Evolutionary conservation across 441 rosid species (phyloP), one percentile per base, ranked within the genome.

Genomic region (Gossypium laxum): DNA sequence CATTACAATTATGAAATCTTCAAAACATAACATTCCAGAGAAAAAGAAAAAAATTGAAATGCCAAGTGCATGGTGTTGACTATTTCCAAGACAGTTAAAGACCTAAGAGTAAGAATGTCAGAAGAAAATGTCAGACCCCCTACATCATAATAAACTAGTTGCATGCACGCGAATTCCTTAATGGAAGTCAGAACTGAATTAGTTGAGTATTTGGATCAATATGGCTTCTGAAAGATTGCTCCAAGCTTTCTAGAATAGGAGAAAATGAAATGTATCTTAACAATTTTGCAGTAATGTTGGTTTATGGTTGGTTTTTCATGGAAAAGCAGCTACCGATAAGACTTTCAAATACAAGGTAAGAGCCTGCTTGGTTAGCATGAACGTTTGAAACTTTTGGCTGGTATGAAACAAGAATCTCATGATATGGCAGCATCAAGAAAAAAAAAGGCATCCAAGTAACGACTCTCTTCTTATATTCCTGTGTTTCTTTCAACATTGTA

Each of bases 1-100:
- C 28, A 76, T 74, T 67, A 81, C 15, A 61, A 30, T 58, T 22
- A 52, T 64, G 77, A 68, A 73, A 48, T 61, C 68, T 17, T 68
- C 26, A 70, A 74, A 47, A 67, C 67, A 47, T 12, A 62, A 54
- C 21, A 54, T 32, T 19, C 21, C 17, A 38, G 52, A 26, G 3
- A 18, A 38, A 41, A 63, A 2, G 6, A 30, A 60, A 28, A 32
- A 60, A 24, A 48, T 61, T 17, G 14, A 21, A 17, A 54, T 52
- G 62, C 8, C 70, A 48, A 24, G 22, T 14, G 8, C 70, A 66
- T 24, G 12, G 43, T 50, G 8, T 67, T 50, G 22, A 65, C 41
- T 26, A 67, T 50, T 8, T 50, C 30, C 24, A 48, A 15, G 15
- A 67, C n/a, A 12, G 18, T 64, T 64, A 14, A 65, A 12, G 7